Conservation (phyloP, 257 asterid genomes). For the Verbena officinalis region DNA sequence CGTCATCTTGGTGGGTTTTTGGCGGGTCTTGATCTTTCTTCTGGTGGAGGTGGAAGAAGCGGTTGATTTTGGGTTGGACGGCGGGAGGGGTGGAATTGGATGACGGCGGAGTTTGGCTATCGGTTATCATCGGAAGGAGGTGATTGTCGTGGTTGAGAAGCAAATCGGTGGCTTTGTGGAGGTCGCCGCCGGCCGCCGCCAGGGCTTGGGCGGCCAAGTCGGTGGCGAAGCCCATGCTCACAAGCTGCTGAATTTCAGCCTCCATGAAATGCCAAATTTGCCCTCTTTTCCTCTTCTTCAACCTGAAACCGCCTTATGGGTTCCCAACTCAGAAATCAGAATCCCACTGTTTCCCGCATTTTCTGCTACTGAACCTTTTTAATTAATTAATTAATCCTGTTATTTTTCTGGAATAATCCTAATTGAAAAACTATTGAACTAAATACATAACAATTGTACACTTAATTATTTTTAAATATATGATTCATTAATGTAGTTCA, state of each 20-base stretch:
- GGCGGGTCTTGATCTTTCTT: conserved; percentile 20
- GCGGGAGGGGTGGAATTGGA: conserved; percentile 31
- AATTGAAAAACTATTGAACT: no score
- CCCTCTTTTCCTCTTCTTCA: neutral
- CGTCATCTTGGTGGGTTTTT: conserved; percentile 9
- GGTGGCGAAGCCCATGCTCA: conserved; percentile 74
- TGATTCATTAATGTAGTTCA: no score
- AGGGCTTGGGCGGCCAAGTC: conserved; percentile 66
- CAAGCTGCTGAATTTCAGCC: conserved; percentile 45
- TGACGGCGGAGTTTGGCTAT: conserved; percentile 25
- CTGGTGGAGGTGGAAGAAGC: conserved; percentile 50
- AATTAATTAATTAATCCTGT: neutral
- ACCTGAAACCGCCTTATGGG: no score
- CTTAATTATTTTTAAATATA: no score
- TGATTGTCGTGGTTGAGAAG: conserved; percentile 44
- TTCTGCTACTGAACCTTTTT: conserved; percentile 6
- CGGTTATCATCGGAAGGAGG: neutral
- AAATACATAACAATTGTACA: no score
- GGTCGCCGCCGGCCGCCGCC: conserved; percentile 52
- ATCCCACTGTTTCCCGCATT: conserved; percentile 37
- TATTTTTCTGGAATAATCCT: neutral
- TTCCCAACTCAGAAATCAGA: neutral
- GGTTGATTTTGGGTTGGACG: conserved; percentile 74
- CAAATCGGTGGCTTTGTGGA: conserved; percentile 74
- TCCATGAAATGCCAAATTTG: conserved; percentile 20